Conservation (phyloP, 23 red algal genomes). For the Pyropia haitanensis region DNA sequence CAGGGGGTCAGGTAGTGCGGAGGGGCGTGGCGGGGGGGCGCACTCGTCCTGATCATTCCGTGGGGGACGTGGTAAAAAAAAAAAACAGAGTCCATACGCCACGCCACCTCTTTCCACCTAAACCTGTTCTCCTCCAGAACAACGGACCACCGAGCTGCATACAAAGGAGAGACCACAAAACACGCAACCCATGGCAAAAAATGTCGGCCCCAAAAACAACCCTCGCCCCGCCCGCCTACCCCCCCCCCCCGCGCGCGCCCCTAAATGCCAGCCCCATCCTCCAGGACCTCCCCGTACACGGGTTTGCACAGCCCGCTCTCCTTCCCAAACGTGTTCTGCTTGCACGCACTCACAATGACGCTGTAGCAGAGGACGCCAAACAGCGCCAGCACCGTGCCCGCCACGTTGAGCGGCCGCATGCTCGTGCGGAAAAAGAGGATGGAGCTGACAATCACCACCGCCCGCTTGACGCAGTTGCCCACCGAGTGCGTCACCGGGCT, state of each 20-base stretch:
- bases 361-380: conserved; percentile 81
- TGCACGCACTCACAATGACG: conserved; percentile 69
- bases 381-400: conserved; percentile 72
- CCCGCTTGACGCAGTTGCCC: conserved; percentile 94
- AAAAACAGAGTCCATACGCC: too few relatives aligned
- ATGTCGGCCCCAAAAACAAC: too few relatives aligned
- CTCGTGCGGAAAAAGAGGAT: conserved; percentile 85
- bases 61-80: too few relatives aligned
- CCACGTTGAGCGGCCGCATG: conserved; percentile 45
- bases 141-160: too few relatives aligned
- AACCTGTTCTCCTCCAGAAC: too few relatives aligned
- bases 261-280: conserved; percentile 14
- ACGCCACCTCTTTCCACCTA: too few relatives aligned
- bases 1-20: too few relatives aligned
- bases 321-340: conserved; percentile 66
- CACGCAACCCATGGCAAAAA: too few relatives aligned
- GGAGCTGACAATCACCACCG: conserved; percentile 74
- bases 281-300: conserved; percentile 46
- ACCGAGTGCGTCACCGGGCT: conserved; percentile 85
- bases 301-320: conserved; percentile 69
- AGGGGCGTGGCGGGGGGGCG: too few relatives aligned
- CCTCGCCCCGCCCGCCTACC: background rate
- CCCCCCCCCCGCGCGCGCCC: background rate
- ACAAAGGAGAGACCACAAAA: too few relatives aligned
- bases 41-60: too few relatives aligned